phyloP scores from a whole-genome alignment of 768 basidiomycete genomes.

The Lactarius hatsudake region DNA sequence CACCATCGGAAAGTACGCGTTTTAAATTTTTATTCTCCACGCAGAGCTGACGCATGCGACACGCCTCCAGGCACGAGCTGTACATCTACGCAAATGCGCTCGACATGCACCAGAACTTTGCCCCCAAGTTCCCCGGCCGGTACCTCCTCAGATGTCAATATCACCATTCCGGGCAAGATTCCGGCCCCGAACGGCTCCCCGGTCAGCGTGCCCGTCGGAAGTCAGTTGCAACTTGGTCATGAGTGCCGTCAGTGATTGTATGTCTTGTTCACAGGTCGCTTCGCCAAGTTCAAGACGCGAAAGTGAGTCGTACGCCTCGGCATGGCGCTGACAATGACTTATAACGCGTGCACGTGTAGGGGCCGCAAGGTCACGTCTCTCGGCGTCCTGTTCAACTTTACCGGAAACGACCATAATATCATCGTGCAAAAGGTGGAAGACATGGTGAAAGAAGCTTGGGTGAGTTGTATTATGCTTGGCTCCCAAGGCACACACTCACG shows the following conservation, averaged over 20 bases:
- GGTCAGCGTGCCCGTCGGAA: slow-evolving; percentile 45
- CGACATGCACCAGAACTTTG: no score
- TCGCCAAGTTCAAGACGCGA: slow-evolving; percentile 67
- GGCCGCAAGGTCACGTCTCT: slow-evolving; percentile 76
- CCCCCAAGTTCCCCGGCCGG: no score
- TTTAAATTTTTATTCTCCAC: no score
- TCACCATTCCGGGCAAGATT: no score
- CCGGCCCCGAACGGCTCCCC: slow-evolving; percentile 35
- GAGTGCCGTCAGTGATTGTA: not conserved
- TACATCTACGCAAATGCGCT: no score
- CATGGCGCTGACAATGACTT: not conserved
- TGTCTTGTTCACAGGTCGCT: slow-evolving; percentile 45
- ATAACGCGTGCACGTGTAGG: slow-evolving; percentile 31
- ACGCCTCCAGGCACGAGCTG: no score
- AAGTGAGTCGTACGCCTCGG: slow-evolving; percentile 46
- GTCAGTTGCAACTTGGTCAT: slow-evolving; percentile 29
- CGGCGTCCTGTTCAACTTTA: slow-evolving; percentile 78
- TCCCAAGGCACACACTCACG: not conserved
- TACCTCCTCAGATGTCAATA: no score
- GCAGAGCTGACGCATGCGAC: no score
- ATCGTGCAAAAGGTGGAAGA: slow-evolving; percentile 69
- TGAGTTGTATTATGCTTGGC: slow-evolving; percentile 31
- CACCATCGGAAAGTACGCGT: no score
- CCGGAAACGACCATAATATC: slow-evolving; percentile 64
- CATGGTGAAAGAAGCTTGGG: slow-evolving; percentile 82